Base-by-base conservation (phyloP, 352 stramenopile species). In the Phytophthora vignae region DNA sequence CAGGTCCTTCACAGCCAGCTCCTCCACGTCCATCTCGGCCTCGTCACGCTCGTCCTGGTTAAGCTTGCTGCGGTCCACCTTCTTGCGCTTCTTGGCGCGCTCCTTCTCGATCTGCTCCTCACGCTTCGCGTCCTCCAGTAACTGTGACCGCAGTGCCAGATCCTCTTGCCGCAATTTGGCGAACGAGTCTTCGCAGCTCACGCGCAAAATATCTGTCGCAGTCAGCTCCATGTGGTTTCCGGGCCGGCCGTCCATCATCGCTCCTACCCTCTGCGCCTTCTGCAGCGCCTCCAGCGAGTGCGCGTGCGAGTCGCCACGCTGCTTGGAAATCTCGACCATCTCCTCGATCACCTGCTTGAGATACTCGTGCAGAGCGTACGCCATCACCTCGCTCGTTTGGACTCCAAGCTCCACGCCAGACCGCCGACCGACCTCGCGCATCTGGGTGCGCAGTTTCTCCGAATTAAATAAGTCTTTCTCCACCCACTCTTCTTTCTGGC, bases 171-270 rank as follows among this genome's bases (percentile, higher is more conserved):
- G 77, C 58, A 92, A 60, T 8, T 80, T 82, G 2, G 76, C 74
- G 55, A 95, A 96, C 29, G 88, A 88, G 29, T 95, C 86, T 67
- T 96, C 88, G 55, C 88, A 94, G 31, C 88, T 95, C n/a, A 94
- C 84, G 29, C 88, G 86, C 60, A 96, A 65, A 55, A 95, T 93
- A 57, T 96, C 90, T 11, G 83, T 92, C 21, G 88, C 86, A 5
- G 87, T 92, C 27, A 94, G 67, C 52, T 94, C 79, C 27, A 88
- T 75, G 4, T 67, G 71, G 48, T 52, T 57, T 15, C 63, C 70
- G 29, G 49, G 31, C 9, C 73, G 73, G 11, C 31, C 61, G 9
- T 48, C 67, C 59, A 63, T 60, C 55, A 67, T 57, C 29, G 29
- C 38, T 70, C 54, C 57, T 60, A 55, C 52, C 56, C 40, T 74